Conservation (phyloP, 108 stramenopile genomes). For the Skeletonema costatum region DNA sequence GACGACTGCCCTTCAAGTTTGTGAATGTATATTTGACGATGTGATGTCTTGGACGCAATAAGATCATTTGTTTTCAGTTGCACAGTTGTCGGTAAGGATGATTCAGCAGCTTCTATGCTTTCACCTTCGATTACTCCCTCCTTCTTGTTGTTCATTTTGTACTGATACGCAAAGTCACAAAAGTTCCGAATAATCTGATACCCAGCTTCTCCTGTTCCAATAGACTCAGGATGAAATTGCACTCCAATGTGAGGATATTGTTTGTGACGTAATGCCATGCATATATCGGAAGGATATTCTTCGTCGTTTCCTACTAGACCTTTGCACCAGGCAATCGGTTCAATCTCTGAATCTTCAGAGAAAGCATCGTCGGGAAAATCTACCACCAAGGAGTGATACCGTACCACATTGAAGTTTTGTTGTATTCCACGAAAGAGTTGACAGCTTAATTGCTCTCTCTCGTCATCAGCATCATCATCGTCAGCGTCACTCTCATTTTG, state of each 20-base stretch:
- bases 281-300: slow-evolving; percentile 20
- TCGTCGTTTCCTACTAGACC: slow-evolving; percentile 1
- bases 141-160: slow-evolving; percentile 3
- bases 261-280: slow-evolving; percentile 83
- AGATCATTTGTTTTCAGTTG: background rate
- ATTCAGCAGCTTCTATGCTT: background rate
- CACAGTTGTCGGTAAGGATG: background rate
- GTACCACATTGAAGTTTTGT: slow-evolving; percentile 69
- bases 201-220: slow-evolving; percentile 78
- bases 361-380: slow-evolving; percentile 27
- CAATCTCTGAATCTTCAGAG: slow-evolving; percentile 22
- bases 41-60: background rate
- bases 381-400: slow-evolving; percentile 94
- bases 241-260: slow-evolving; percentile 89
- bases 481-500: background rate
- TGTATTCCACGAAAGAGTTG: slow-evolving; percentile 49
- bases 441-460: background rate
- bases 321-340: slow-evolving; percentile 54
- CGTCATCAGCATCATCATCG: background rate
- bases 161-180: slow-evolving; percentile 45
- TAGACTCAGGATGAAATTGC: slow-evolving; percentile 95
- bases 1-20: slow-evolving; percentile 7
- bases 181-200: slow-evolving; percentile 63
- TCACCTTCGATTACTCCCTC: background rate
- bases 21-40: slow-evolving; percentile 38